A percentile compares a stretch with the other conserved stretches of the same genome.
Conservation (phyloP, 2,329 filamentous ascomycete genomes). For the Aaosphaeria arxii region DNA sequence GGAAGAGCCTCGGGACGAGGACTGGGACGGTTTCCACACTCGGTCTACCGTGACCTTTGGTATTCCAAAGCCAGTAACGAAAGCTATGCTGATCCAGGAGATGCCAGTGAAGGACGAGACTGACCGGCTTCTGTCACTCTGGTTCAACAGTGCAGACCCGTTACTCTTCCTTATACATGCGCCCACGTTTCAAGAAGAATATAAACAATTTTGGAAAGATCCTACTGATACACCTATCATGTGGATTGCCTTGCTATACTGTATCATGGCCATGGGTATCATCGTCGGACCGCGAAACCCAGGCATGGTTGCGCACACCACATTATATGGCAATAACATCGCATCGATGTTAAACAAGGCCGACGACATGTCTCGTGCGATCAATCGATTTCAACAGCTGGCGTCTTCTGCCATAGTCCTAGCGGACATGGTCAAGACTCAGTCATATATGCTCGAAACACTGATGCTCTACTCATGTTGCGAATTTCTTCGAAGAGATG, state of each 20-base stretch:
- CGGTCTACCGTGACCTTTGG: slow-evolving; percentile 20
- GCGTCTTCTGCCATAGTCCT: slow-evolving; percentile 24
- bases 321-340: slow-evolving; percentile 6
- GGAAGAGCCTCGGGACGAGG: slow-evolving; percentile 11
- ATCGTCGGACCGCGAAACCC: slow-evolving; percentile 20
- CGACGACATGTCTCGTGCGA: slow-evolving; percentile 6
- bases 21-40: slow-evolving; percentile 12
- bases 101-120: slow-evolving; percentile 24
- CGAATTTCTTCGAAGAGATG: slow-evolving; percentile 19
- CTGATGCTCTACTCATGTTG: slow-evolving; percentile 12
- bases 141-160: slow-evolving; percentile 21
- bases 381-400: slow-evolving; percentile 17
- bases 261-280: slow-evolving; percentile 17
- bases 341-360: slow-evolving; percentile 4
- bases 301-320: slow-evolving; percentile 11
- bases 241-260: slow-evolving; percentile 19
- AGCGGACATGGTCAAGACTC: slow-evolving; percentile 20
- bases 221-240: slow-evolving; percentile 12
- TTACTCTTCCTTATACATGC: slow-evolving; percentile 20
- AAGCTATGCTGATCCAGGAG: slow-evolving; percentile 16
- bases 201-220: slow-evolving; percentile 20
- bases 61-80: slow-evolving; percentile 15
- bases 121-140: slow-evolving; percentile 20
- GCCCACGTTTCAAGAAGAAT: slow-evolving; percentile 21
- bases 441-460: slow-evolving; percentile 18